Conservation (phyloP, 1,284 basidiomycete species). For the Trichosporon inkin region DNA sequence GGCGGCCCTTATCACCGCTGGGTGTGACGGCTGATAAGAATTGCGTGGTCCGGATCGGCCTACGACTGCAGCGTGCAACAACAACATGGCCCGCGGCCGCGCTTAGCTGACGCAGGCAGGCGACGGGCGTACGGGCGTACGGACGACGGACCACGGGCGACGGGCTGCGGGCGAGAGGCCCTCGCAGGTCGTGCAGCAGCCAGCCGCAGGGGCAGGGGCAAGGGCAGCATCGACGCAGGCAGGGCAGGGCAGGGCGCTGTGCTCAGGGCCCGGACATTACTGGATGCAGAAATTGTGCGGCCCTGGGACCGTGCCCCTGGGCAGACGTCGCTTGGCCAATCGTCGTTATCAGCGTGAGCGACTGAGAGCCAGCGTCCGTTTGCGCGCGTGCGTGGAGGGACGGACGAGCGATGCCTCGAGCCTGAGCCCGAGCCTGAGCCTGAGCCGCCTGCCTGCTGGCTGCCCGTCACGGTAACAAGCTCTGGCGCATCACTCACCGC, state of each 20-base stretch:
- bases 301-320: background rate
- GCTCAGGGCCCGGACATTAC: background rate
- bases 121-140: too few relatives aligned
- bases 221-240: too few relatives aligned
- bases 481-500: too few relatives aligned
- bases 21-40: background rate
- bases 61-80: background rate
- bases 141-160: too few relatives aligned
- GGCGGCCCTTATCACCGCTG: too few relatives aligned
- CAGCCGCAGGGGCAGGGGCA: too few relatives aligned
- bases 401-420: background rate
- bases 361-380: background rate
- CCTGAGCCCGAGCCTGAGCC: too few relatives aligned
- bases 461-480: too few relatives aligned
- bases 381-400: slow-evolving; percentile 2
- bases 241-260: too few relatives aligned
- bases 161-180: too few relatives aligned
- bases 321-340: background rate
- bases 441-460: too few relatives aligned
- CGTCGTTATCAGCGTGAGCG: background rate
- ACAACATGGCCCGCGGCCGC: background rate
- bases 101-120: background rate
- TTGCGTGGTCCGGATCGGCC: background rate
- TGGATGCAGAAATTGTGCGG: background rate
- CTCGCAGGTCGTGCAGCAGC: too few relatives aligned